Base-by-base conservation (phyloP, 2,329 filamentous ascomycete species). In the Ilyonectria mors-panacis region DNA sequence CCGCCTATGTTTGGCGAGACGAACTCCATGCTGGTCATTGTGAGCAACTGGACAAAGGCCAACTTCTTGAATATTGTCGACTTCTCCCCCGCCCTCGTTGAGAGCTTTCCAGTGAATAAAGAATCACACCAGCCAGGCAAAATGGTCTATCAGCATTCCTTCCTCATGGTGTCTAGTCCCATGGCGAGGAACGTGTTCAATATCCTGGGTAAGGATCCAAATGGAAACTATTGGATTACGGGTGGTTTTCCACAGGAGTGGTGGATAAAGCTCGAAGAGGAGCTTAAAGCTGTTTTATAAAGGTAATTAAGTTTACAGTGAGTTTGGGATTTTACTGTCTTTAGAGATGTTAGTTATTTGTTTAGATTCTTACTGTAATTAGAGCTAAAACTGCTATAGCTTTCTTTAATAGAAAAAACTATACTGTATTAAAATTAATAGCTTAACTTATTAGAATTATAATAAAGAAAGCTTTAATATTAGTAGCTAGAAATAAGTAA, bases 21-120 rank as follows among this genome's bases (percentile, higher is more conserved):
- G 4, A 56, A 60, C 23, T 48, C 56, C 2, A 47, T 42, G 23
- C 42, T 65, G 8, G 6, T 65, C n/a, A 39, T 65, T 12, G 48
- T 65, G 9, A 65, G 56, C 42, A 65, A 65, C 50, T 65, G 62
- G 62, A 60, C 62, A 30, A 65, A 65, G 42, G 62, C 56, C 39
- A 60, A 65, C n/a, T 59, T 65, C 21, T 65, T 59, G 23, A 53
- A 65, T 26, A 39, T 55, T 1, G 33, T 65, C 30, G 62, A 65
- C 50, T 65, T 65, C 19, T 59, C 62, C 5, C 56, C 62, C 9
- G 62, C 62, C 9, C 56, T 65, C 28, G n/a, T 60, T 15, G 17
- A 50, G 35, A 59, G 56, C 3, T 56, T 48, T 9, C 45, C 42
- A 26, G 53, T 13, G 17, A 15, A 48, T 12, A 28, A 37, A 23